Conservation (phyloP, 2,329 filamentous ascomycete species). For the Penicillium sp. region DNA sequence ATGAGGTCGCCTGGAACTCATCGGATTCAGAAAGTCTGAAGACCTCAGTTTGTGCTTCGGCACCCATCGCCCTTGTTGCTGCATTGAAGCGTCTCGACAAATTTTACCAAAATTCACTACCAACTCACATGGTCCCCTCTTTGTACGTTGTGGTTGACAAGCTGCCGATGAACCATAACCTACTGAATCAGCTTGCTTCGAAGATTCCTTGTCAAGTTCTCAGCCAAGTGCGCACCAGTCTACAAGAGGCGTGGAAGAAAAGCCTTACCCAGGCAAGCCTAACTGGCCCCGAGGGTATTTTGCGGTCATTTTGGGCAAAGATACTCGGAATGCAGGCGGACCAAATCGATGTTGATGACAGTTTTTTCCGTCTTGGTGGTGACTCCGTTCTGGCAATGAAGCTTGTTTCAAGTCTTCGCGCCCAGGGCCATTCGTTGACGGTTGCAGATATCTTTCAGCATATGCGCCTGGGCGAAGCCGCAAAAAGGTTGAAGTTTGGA, state of each 20-base stretch:
- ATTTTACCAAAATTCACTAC: conserved; percentile 44
- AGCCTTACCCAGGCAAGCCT: conserved; percentile 31
- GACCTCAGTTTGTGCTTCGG: conserved; percentile 20
- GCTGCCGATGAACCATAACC: conserved; percentile 27
- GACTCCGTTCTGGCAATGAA: conserved; percentile 64
- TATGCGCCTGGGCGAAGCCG: conserved; percentile 54
- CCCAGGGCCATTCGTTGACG: conserved; percentile 45
- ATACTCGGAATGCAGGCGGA: conserved; percentile 31
- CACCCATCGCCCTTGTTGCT: conserved; percentile 35
- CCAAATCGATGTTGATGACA: conserved; percentile 56
- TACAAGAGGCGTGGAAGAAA: conserved; percentile 37
- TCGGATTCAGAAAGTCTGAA: conserved; percentile 14
- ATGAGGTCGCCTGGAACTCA: conserved; percentile 23
- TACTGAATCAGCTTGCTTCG: conserved; percentile 19
- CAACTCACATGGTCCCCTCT: conserved; percentile 49
- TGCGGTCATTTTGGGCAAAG: conserved; percentile 35
- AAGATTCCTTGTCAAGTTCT: conserved; percentile 23
- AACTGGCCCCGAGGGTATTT: conserved; percentile 38
- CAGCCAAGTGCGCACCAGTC: conserved; percentile 16
- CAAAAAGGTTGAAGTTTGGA: conserved; percentile 50
- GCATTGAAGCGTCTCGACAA: conserved; percentile 48
- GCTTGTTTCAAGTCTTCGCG: conserved; percentile 49
- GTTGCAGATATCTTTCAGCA: conserved; percentile 55
- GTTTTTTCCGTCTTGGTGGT: conserved; percentile 63
- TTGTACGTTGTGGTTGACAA: conserved; percentile 46